Evolutionary conservation across 306 rosid genomes (phyloP).

Genomic region (Abrus precatorius): DNA sequence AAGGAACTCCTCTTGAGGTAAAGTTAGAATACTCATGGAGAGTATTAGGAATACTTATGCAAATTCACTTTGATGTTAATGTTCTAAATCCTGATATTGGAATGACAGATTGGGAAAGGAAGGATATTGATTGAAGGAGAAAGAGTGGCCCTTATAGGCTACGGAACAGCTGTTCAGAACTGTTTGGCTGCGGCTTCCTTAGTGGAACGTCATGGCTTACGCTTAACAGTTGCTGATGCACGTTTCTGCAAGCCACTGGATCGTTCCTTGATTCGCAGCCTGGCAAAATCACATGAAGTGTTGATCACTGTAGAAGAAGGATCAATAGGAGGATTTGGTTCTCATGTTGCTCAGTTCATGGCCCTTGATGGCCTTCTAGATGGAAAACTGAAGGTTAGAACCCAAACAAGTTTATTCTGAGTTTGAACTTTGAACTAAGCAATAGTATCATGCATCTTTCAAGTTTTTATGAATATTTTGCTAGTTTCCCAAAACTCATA

Average conservation of each 20-base stretch:
- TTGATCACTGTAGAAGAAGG: slow-evolving; percentile 96
- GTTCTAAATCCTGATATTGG: slow-evolving; percentile 42
- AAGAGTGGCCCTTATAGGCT: slow-evolving; percentile 94
- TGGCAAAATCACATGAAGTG: slow-evolving; percentile 85
- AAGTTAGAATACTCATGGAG: slow-evolving; percentile 28
- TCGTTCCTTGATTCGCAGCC: slow-evolving; percentile 73
- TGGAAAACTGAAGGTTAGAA: slow-evolving; percentile 75
- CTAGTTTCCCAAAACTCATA: slow-evolving; percentile 26
- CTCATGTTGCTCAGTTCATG: slow-evolving; percentile 95
- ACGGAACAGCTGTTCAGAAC: slow-evolving; percentile 85
- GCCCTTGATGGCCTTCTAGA: slow-evolving; percentile 98
- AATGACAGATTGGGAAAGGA: slow-evolving; percentile 81
- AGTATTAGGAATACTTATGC: not conserved
- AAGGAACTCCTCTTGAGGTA: slow-evolving; percentile 81
- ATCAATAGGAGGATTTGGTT: slow-evolving; percentile 94
- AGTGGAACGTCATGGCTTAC: slow-evolving; percentile 66
- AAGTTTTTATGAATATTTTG: not conserved
- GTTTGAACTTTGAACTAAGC: not conserved
- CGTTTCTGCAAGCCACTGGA: slow-evolving; percentile 98
- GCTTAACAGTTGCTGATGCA: slow-evolving; percentile 77
- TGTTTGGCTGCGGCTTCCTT: slow-evolving; percentile 83
- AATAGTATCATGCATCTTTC: not conserved
- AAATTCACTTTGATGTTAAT: slow-evolving; percentile 33
- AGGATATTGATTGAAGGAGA: slow-evolving; percentile 85
- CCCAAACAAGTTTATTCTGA: not conserved